Evolutionary conservation across 257 asterid genomes (phyloP).

Genomic region (Voacanga thouarsii): DNA sequence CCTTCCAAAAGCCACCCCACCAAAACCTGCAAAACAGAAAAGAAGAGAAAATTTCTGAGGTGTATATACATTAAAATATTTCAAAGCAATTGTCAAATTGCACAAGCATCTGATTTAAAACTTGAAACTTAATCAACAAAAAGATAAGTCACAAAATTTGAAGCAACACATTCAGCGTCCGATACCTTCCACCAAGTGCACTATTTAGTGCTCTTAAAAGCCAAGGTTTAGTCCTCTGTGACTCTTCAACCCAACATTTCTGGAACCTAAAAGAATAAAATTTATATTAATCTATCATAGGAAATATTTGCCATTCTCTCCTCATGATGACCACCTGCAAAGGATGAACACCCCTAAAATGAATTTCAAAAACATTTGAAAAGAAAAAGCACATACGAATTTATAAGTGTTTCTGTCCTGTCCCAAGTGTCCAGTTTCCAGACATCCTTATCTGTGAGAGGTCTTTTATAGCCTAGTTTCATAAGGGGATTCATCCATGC

Average conservation of each 20-base stretch:
- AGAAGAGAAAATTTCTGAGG: slow-evolving; percentile 17
- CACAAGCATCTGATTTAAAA: neutral
- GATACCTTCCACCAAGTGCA: slow-evolving; percentile 94
- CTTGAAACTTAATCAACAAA: slow-evolving; percentile 9
- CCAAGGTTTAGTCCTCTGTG: slow-evolving; percentile 82
- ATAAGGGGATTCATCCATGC: slow-evolving; percentile 83
- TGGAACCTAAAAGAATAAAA: slow-evolving; percentile 57
- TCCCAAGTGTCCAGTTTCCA: slow-evolving; percentile 98
- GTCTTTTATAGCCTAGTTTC: slow-evolving; percentile 84
- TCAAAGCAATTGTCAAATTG: neutral
- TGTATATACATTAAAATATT: slow-evolving; percentile 1
- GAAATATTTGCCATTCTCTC: neutral
- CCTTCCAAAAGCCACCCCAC: slow-evolving; percentile 99
- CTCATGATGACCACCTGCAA: neutral
- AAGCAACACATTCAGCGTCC: slow-evolving; percentile 3
- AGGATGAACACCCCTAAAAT: neutral
- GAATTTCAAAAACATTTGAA: neutral
- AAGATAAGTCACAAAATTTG: slow-evolving; percentile 14
- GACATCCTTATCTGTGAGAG: slow-evolving; percentile 94
- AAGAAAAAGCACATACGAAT: slow-evolving; percentile 45
- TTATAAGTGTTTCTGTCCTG: slow-evolving; percentile 76
- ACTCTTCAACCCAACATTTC: slow-evolving; percentile 78
- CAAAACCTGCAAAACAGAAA: slow-evolving; percentile 67
- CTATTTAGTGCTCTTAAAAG: slow-evolving; percentile 83
- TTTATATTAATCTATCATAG: neutral